Evolutionary conservation across 2,329 filamentous ascomycete species (phyloP), one percentile per base, ranked within the genome.

Genomic region (Orbilia javanica): DNA sequence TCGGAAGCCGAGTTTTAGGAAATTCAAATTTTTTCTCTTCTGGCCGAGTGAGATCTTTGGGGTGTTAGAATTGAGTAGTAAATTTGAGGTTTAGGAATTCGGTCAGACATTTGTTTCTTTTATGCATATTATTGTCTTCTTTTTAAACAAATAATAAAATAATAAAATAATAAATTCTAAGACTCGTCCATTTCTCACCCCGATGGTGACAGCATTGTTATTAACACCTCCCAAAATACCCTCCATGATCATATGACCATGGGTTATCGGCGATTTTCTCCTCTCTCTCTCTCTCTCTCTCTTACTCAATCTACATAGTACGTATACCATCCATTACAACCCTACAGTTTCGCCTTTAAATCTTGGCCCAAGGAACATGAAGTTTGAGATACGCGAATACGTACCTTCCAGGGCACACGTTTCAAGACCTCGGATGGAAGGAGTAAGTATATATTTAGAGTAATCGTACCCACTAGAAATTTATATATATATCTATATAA

Each of bases 381-480:
- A 53, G 50, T 53, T 53, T 53, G 25, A 31, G 27, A 53, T 53
- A 53, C 50, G 50, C 50, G 50, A 53, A 50, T 27, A 44, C 10
- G 15, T 42, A 42, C 3, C 7, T 4, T 15, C n/a, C 48, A 52
- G 48, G 48, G 48, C 20, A 15, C 8, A 7, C 25, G 48, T 52
- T 31, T 52, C 48, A 5, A 18, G 22, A 52, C 11, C 22, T 15
- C 22, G 25, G 11, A 52, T 52, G 10, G 50, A 52, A 52, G 22
- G 50, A 29, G 50, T 42, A 42, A 48, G 18, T n/a, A 53, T 31
- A 53, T 34, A 39, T 53, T 53, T 36, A 8, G 29, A 36, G n/a
- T 5, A 6, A 57, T 20, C 31, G 7, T 7, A 10, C 2, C 25
- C n/a, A 57, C n/a, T 15, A 4, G 36, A 31, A 36, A 34, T 22